Evolutionary conservation across 2,329 filamentous ascomycete genomes (phyloP), one percentile per base, ranked within the genome.

Genomic region (Aspergillus candidus): DNA sequence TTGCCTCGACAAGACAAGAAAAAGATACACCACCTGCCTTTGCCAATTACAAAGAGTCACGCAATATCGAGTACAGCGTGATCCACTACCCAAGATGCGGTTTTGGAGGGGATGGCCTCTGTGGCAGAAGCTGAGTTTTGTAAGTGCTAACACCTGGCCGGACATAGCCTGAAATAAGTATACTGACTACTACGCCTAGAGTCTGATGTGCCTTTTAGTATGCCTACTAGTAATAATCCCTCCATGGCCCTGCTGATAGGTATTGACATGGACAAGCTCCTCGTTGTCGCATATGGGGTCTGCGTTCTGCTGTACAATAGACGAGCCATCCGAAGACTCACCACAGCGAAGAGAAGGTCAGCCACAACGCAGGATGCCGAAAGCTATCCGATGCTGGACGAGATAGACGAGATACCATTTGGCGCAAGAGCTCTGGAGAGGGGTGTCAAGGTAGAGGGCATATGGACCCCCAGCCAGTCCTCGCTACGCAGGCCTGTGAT

Each of bases 91-190:
- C 40, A 61, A 40, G 40, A 69, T 68, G 60, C 44, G 40, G 32
- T 87, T 88, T 66, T 88, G 86, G 66, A 58, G 72, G 34, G 74
- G 70, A 39, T 94, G 88, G 89, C 72, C 78, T 55, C 71, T 93
- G 57, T 95, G 89, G 89, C 80, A 93, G 74, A 82, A 94, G 72
- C 83, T 95, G 82, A 86, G 83, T 41, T 88, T 94, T 71, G 89
- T 94, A 72, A 74, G 86, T 75, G 15, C 31, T 14, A 27, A 33
- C 13, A 7, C 34, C 14, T 12, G 14, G 18, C 6, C 14, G 1
- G 18, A 6, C 4, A 4, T 14, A 14, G n/a, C 10, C 11, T 31
- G 17, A 7, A 36, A 5, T 12, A 31, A 6, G 32, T 12, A 31
- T 34, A 44, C 57, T 65, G 40, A 57, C 32, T 7, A 6, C 41